phyloP scores from a whole-genome alignment of 2,329 filamentous ascomycete species.

The Aspergillus sojae region DNA sequence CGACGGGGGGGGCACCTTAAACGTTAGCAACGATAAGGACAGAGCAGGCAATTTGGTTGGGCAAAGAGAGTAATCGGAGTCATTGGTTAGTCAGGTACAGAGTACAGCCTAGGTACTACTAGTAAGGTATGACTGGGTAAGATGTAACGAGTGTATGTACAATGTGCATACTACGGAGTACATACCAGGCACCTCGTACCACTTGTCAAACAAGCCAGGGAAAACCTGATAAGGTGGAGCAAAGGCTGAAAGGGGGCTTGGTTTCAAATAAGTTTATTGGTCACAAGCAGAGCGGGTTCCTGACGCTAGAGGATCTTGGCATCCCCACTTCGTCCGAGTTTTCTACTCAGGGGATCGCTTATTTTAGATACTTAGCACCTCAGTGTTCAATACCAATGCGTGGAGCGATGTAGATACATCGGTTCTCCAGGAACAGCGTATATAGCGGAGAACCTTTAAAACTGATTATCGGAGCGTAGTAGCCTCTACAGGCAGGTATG shows the following conservation, averaged over 20 bases:
- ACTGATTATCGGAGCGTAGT: background rate
- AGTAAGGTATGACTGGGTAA: background rate
- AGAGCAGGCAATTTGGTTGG: background rate
- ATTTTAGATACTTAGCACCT: background rate
- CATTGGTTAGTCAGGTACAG: background rate
- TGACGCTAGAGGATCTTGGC: slow-evolving; percentile 24
- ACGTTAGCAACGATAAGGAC: background rate
- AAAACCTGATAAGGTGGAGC: slow-evolving; percentile 1
- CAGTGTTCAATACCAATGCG: background rate
- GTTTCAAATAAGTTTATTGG: slow-evolving; percentile 21
- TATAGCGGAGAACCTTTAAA: background rate
- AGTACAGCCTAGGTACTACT: background rate
- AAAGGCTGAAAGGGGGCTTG: slow-evolving; percentile 1
- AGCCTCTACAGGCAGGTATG: background rate
- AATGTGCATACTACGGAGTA: background rate
- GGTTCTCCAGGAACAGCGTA: background rate
- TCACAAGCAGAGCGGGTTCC: slow-evolving; percentile 23
- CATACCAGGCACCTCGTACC: background rate
- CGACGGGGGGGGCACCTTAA: background rate
- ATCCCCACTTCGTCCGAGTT: slow-evolving; percentile 8
- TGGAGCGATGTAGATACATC: background rate
- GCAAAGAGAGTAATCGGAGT: background rate
- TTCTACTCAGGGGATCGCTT: slow-evolving; percentile 18
- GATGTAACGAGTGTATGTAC: background rate
- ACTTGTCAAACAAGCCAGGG: background rate